Conservation (phyloP, 352 stramenopile species). For the Pythium brassicae region DNA sequence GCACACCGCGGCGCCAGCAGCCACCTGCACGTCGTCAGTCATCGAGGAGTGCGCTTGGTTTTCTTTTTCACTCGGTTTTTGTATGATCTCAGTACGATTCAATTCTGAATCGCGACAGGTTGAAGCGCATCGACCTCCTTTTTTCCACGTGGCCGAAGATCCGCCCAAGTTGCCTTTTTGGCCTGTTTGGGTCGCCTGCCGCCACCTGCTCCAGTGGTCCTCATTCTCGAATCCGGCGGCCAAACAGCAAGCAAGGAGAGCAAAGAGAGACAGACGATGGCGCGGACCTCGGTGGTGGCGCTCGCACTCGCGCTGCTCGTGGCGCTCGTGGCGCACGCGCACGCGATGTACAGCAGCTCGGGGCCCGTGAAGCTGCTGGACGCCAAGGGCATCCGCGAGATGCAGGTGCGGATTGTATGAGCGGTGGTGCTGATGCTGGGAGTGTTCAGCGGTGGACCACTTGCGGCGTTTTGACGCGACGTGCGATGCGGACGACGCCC, state of each 20-base stretch:
- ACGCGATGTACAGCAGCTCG: slow-evolving; percentile 60
- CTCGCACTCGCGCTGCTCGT: slow-evolving; percentile 15
- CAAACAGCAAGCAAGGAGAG: not conserved
- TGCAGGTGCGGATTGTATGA: slow-evolving; percentile 30
- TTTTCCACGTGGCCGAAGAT: no score
- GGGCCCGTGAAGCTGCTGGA: slow-evolving; percentile 72
- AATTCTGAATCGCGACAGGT: no score
- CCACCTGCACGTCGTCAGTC: slow-evolving; percentile 19
- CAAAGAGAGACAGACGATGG: slow-evolving; percentile 13
- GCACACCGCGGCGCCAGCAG: slow-evolving; percentile 38
- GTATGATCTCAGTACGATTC: no score
- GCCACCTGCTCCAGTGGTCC: not conserved
- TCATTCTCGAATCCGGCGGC: not conserved
- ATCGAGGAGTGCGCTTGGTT: not conserved
- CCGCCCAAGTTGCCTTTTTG: no score
- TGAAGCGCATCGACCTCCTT: no score
- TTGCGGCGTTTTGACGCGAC: not conserved
- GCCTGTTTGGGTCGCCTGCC: no score
- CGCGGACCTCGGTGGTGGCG: slow-evolving; percentile 13
- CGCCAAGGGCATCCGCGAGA: slow-evolving; percentile 60
- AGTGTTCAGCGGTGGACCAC: not conserved
- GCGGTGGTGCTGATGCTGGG: no score
- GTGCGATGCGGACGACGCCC: no score
- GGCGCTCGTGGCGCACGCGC: slow-evolving; percentile 27
- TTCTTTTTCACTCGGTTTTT: not conserved